Evolutionary conservation across 352 stramenopile genomes (phyloP), one percentile per base, ranked within the genome.

Genomic region (Achlya hypogyna): DNA sequence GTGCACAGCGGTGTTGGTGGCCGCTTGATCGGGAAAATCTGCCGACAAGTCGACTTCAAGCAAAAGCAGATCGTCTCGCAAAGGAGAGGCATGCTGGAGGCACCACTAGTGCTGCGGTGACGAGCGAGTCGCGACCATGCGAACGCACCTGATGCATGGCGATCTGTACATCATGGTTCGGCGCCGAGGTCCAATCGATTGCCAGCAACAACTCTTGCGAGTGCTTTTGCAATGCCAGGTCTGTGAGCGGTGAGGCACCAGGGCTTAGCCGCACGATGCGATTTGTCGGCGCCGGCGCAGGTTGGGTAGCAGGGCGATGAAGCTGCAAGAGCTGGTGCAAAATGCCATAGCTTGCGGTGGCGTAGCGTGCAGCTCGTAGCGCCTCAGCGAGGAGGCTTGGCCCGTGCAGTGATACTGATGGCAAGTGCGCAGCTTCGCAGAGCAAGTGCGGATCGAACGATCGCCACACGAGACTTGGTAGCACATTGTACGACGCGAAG

Each of bases 381-480:
- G 79, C 74, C 66, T 78, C 74, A 51, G 87, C 59, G 29, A 78
- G 49, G 14, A 87, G 32, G 18, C 86, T 32, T 56, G 40, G 86
- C 72, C 63, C 69, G 20, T 34, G 20, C 29, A 49, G 18, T 6
- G 42, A 32, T 5, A n/a, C 49, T 20, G 53, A 43, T 4, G 47
- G 32, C 8, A 53, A 10, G 28, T 47, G 54, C 20, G 52, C n/a
- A 9, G 51, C 23, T 10, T 42, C n/a, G 49, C 23, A 60, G 10
- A 69, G 23, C 20, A 63, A 16, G 2, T 29, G 27, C 23, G 47
- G 20, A 18, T 79, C 59, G 28, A 83, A 59, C 25, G 74, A 83
- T 47, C 63, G 72, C 82, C 82, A 93, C 25, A 90, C 81, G 27
- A 74, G 71, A 59, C 82, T 91, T 6, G 81, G 81, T 31, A 88